A percentile compares a stretch with the other conserved stretches of the same genome.
phyloP scores from a whole-genome alignment of 2,329 filamentous ascomycete species.

The Diaporthe citriasiana region DNA sequence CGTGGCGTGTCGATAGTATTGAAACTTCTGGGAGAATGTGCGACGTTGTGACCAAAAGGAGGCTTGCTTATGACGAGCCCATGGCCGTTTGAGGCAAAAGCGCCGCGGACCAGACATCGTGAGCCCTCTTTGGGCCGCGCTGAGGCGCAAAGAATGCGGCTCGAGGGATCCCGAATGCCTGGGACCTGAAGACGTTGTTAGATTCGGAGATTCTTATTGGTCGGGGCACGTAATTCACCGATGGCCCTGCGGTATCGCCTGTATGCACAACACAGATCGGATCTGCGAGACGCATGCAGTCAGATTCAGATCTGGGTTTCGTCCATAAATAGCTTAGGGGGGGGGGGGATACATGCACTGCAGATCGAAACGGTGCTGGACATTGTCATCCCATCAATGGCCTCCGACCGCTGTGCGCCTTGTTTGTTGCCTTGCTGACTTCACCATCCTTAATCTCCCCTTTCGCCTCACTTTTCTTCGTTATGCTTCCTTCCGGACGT shows the following conservation, averaged over 20 bases:
- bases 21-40: constrained; percentile 5
- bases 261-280: constrained; percentile 31
- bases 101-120: neutral
- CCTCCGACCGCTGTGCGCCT: constrained; percentile 6
- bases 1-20: constrained; percentile 38
- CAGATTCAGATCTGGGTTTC: constrained; percentile 34
- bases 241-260: neutral
- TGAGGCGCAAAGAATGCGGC: constrained; percentile 31
- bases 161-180: constrained; percentile 26
- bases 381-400: constrained; percentile 12
- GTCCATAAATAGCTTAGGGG: constrained; percentile 35
- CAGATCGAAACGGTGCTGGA: constrained; percentile 24
- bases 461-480: constrained; percentile 2
- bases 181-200: constrained; percentile 11
- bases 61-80: constrained; percentile 25
- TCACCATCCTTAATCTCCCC: constrained; percentile 5
- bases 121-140: neutral
- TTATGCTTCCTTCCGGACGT: neutral
- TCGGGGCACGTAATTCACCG: constrained; percentile 17
- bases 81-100: constrained; percentile 15
- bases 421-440: neutral
- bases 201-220: constrained; percentile 27
- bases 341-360: neutral
- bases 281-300: constrained; percentile 38
- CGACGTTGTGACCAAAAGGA: constrained; percentile 19